phyloP scores from a whole-genome alignment of 1,139 yeast species.

The Pichia sp. region DNA sequence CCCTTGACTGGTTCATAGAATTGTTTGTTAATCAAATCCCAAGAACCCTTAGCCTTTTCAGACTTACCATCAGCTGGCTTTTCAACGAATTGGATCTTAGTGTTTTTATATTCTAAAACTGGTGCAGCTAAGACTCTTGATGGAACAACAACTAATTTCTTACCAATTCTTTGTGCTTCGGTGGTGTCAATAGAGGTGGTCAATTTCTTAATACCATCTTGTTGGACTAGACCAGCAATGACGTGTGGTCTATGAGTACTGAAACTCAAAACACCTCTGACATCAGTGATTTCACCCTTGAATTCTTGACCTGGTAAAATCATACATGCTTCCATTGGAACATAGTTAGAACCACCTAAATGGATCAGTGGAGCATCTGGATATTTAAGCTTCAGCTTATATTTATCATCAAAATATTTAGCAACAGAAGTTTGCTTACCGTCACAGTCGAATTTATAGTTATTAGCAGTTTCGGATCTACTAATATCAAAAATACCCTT shows the following conservation, averaged over 20 bases:
- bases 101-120: slow-evolving; percentile 21
- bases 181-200: slow-evolving; percentile 13
- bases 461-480: slow-evolving; percentile 19
- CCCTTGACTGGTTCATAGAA: slow-evolving; percentile 23
- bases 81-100: slow-evolving; percentile 17
- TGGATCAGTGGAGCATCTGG: slow-evolving; percentile 25
- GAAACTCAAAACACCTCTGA: slow-evolving; percentile 25
- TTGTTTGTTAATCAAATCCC: slow-evolving; percentile 24
- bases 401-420: slow-evolving; percentile 19
- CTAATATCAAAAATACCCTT: slow-evolving; percentile 25
- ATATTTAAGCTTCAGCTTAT: slow-evolving; percentile 21
- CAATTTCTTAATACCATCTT: slow-evolving; percentile 23
- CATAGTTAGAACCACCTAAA: slow-evolving; percentile 25
- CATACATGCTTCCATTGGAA: slow-evolving; percentile 28
- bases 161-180: slow-evolving; percentile 22
- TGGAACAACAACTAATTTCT: slow-evolving; percentile 26
- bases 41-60: slow-evolving; percentile 26
- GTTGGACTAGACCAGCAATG: slow-evolving; percentile 27
- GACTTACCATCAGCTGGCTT: slow-evolving; percentile 25
- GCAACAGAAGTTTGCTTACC: slow-evolving; percentile 23
- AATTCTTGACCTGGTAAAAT: slow-evolving; percentile 28
- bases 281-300: slow-evolving; percentile 25
- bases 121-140: slow-evolving; percentile 26
- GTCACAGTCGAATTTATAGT: slow-evolving; percentile 23
- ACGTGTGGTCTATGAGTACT: slow-evolving; percentile 27